phyloP scores from a whole-genome alignment of 2,329 filamentous ascomycete species.

The Talaromyces islandicus region DNA sequence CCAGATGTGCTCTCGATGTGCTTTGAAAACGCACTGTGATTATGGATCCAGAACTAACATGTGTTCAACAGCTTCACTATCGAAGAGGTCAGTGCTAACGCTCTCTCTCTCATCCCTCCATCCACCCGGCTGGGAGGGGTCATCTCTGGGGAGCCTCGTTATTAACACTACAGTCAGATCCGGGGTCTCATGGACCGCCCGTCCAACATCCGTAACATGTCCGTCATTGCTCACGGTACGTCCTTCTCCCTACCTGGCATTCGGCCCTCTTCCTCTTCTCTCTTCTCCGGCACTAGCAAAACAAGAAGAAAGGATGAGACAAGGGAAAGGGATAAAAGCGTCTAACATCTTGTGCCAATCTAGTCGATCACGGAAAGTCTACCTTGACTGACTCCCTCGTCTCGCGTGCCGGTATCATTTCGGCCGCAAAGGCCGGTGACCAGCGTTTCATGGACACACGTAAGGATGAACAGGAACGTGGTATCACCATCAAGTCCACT shows the following conservation, averaged over 20 bases:
- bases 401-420: slow-evolving; percentile 99
- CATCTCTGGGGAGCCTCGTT: neutral
- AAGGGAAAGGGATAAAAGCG: neutral
- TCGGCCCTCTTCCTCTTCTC: neutral
- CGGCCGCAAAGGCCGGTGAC: slow-evolving; percentile 93
- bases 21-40: slow-evolving; percentile 7
- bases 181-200: slow-evolving; percentile 44
- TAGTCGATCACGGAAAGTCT: slow-evolving; percentile 98
- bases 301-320: neutral
- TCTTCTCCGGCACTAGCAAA: slow-evolving; percentile 3
- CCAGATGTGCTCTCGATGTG: slow-evolving; percentile 2
- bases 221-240: slow-evolving; percentile 95
- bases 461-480: slow-evolving; percentile 97
- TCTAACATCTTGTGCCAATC: neutral
- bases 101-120: slow-evolving; percentile 3
- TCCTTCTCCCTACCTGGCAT: slow-evolving; percentile 8
- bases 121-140: slow-evolving; percentile 4
- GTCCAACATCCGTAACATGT: slow-evolving; percentile 85
- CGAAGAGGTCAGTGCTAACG: slow-evolving; percentile 61
- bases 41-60: slow-evolving; percentile 22
- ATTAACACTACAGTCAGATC: slow-evolving; percentile 26
- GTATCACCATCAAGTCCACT: slow-evolving; percentile 99
- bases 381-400: slow-evolving; percentile 99
- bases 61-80: slow-evolving; percentile 76
- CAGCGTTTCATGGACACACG: slow-evolving; percentile 95